A percentile compares a stretch with the other conserved stretches of the same genome.
These are phyloP conservation scores for Eucalyptus melliodora DNA, from an alignment of 345 rosid species.

Conservation along the genomic window DNA sequence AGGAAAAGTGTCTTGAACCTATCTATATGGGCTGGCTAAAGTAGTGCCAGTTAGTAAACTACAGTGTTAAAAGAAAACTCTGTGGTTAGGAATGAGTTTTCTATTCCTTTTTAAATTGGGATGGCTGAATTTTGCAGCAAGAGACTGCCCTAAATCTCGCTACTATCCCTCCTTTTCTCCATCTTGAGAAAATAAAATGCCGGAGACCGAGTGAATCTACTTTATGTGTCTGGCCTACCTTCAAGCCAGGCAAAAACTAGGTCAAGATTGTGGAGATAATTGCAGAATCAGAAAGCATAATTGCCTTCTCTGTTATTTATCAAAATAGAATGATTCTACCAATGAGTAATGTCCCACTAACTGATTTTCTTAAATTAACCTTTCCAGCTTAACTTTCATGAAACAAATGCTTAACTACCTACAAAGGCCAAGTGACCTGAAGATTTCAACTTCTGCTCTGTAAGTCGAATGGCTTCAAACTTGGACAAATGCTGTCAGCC, in stretches of 20 bases:
- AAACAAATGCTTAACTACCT: not conserved
- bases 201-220: not conserved
- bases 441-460: not conserved
- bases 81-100: not conserved
- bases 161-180: not conserved
- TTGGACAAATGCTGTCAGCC: not conserved
- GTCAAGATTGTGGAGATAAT: not conserved
- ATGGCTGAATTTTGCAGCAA: not conserved
- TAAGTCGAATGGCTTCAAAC: not conserved
- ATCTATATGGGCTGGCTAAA: not conserved
- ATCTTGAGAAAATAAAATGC: not conserved
- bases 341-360: not conserved
- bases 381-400: not conserved
- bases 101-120: not conserved
- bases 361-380: not conserved
- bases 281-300: not conserved
- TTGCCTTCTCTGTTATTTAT: not conserved
- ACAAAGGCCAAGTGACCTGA: not conserved
- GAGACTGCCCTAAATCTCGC: not conserved
- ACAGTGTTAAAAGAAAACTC: not conserved
- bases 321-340: not conserved
- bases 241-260: not conserved
- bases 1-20: not conserved
- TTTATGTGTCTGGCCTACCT: not conserved
- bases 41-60: not conserved